Evolutionary conservation across 495 filamentous ascomycete species (phyloP).

Genomic region (Lasiosphaeriaceae sp.): DNA sequence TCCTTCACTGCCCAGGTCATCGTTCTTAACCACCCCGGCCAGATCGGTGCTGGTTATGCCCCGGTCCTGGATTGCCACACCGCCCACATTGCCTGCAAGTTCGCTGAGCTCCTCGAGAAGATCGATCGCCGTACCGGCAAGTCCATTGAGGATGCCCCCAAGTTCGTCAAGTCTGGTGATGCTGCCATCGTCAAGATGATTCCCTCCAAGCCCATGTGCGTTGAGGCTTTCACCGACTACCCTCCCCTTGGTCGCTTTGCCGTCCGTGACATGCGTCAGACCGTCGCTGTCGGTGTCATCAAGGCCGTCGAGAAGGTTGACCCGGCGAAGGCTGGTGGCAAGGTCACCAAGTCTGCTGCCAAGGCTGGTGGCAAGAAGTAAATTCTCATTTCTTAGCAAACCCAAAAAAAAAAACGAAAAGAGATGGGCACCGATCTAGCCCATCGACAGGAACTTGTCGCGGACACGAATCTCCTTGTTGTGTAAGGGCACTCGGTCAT

Average conservation of each 20-base stretch:
- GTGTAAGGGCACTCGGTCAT: constrained; percentile 41
- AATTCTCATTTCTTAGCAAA: constrained; percentile 24
- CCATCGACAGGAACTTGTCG: neutral
- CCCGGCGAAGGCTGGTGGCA: constrained; percentile 30
- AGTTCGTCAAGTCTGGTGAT: constrained; percentile 99
- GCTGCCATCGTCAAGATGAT: constrained; percentile 99
- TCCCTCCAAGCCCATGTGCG: constrained; percentile 99
- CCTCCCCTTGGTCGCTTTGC: constrained; percentile 98
- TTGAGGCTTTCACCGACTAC: constrained; percentile 99
- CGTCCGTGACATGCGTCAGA: constrained; percentile 89
- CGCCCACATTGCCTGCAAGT: constrained; percentile 99
- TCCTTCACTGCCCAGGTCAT: constrained; percentile 99
- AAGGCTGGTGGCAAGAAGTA: constrained; percentile 61
- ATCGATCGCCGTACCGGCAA: constrained; percentile 99
- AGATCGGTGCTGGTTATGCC: constrained; percentile 98
- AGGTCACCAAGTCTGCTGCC: constrained; percentile 68
- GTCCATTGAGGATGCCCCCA: constrained; percentile 82
- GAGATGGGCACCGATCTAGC: neutral
- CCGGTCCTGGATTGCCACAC: constrained; percentile 99
- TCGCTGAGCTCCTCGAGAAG: constrained; percentile 97
- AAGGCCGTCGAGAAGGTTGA: constrained; percentile 54
- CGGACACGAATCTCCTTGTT: constrained; percentile 33
- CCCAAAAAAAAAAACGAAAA: constrained; percentile 7
- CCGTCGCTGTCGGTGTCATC: constrained; percentile 97
- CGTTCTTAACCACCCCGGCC: constrained; percentile 99